Evolutionary conservation across 345 rosid genomes (phyloP), one percentile per base, ranked within the genome.

Genomic region (Eucalyptus cloeziana): DNA sequence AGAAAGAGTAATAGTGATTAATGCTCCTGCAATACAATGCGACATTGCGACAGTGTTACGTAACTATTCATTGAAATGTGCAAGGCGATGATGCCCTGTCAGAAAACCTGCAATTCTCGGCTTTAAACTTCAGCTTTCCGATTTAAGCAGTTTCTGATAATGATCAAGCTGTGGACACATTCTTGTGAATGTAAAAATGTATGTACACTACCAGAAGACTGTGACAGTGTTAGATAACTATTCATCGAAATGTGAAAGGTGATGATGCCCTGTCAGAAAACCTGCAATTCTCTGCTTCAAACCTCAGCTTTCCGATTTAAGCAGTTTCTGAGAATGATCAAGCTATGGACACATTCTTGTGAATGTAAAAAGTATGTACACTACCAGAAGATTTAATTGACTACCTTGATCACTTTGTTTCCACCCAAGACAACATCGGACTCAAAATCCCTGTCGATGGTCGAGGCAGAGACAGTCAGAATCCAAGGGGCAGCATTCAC

Each of bases 401-500:
- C 54, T 89, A 96, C 99, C 95, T 95, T 94, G 87, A 95, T 91
- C 30, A 94, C 94, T 91, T 91, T 92, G 81, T 92, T 93, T 24
- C 92, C 95, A 21, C 96, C 99, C 27, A 97, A 89, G n/a, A 95
- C 91, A 88, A 96, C 89, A 89, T 94, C 91, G 10, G 99, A 95
- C 93, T 94, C 96, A 5, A 97, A 97, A 89, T 92, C 94, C 89
- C 99, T 91, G 90, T 97, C 99, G 45, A 96, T 96, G 10, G 98
- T 96, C 67, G 94, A 94, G 45, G 99, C 99, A 49, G 94, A 98
- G 49, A 96, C 99, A 2, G 99, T 94, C 91, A 96, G 47, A 58
- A 96, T 91, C 99, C 99, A 97, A 30, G 99, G 99, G 49, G 97
- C 97, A 49, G 90, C 85, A 50, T 97, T 96, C 79, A 93, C 94